A percentile compares a stretch with the other conserved stretches of the same genome.
phyloP scores from a whole-genome alignment of 345 rosid species.

The Lumnitzera littorea region DNA sequence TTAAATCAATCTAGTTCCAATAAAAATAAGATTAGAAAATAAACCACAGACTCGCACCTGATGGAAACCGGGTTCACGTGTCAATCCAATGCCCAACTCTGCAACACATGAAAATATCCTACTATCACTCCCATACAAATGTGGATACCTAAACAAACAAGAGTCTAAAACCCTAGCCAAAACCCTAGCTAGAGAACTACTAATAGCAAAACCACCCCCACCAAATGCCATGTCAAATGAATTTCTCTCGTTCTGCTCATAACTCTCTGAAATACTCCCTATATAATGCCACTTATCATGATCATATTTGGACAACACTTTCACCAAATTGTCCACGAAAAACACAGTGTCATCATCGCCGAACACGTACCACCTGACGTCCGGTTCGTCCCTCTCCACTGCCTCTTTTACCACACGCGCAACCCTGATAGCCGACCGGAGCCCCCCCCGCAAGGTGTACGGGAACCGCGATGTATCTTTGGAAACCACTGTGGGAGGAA shows the following conservation, averaged over 20 bases:
- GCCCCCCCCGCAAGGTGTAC: constrained; percentile 61
- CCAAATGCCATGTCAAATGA: constrained; percentile 96
- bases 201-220: constrained; percentile 83
- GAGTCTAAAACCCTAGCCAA: constrained; percentile 64
- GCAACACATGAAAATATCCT: constrained; percentile 83
- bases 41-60: constrained; percentile 41
- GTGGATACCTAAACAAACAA: constrained; percentile 66
- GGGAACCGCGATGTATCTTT: constrained; percentile 65
- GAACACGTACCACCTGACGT: constrained; percentile 80
- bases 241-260: constrained; percentile 64
- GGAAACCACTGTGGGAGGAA: constrained; percentile 52
- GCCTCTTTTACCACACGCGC: constrained; percentile 83
- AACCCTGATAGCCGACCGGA: constrained; percentile 74
- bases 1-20: neutral
- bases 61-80: constrained; percentile 91
- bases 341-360: constrained; percentile 95
- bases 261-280: constrained; percentile 76
- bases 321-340: constrained; percentile 70
- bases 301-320: constrained; percentile 68
- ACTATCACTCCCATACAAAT: constrained; percentile 79
- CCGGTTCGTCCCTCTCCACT: constrained; percentile 44
- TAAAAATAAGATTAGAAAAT: neutral
- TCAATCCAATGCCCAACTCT: constrained; percentile 76
- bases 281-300: constrained; percentile 66
- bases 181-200: constrained; percentile 54